These are phyloP conservation scores for Lachnellula suecica DNA, from an alignment of 2,329 filamentous ascomycete species.

Conservation along the genomic window DNA sequence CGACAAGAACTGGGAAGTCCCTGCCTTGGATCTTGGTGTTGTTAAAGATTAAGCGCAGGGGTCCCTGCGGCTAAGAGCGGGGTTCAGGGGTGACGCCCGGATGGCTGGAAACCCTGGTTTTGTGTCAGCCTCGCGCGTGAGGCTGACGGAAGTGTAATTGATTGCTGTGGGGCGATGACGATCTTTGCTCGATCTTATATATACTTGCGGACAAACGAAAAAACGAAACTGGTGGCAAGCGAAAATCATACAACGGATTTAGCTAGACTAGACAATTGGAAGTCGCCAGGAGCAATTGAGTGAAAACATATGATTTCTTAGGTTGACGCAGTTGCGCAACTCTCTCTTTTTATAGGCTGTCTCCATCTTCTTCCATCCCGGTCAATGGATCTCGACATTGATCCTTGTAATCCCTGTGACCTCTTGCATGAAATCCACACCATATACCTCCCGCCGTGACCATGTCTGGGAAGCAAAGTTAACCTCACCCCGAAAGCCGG, in stretches of 20 bases:
- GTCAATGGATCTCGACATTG: conserved; percentile 37
- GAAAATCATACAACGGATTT: too few relatives aligned
- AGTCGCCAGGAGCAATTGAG: too few relatives aligned
- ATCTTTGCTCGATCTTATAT: not conserved
- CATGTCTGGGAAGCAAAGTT: not conserved
- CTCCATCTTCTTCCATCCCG: not conserved
- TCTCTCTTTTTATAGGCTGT: not conserved
- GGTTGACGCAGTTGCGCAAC: not conserved
- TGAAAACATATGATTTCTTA: not conserved
- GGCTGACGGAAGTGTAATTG: not conserved
- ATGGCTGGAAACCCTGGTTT: too few relatives aligned
- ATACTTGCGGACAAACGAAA: not conserved
- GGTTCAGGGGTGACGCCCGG: not conserved
- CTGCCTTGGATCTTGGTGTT: conserved; percentile 9
- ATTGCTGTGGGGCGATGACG: not conserved
- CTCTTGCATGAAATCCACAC: conserved; percentile 35
- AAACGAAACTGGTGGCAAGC: not conserved
- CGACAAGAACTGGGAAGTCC: not conserved
- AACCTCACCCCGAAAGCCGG: conserved; percentile 2
- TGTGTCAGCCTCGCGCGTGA: not conserved
- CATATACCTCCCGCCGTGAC: not conserved
- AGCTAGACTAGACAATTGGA: too few relatives aligned
- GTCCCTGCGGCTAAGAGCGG: not conserved
- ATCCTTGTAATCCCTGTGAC: conserved; percentile 38
- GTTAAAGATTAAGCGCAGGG: conserved; percentile 6